Conservation (phyloP, 257 asterid species). For the Forsythia suspensa region DNA sequence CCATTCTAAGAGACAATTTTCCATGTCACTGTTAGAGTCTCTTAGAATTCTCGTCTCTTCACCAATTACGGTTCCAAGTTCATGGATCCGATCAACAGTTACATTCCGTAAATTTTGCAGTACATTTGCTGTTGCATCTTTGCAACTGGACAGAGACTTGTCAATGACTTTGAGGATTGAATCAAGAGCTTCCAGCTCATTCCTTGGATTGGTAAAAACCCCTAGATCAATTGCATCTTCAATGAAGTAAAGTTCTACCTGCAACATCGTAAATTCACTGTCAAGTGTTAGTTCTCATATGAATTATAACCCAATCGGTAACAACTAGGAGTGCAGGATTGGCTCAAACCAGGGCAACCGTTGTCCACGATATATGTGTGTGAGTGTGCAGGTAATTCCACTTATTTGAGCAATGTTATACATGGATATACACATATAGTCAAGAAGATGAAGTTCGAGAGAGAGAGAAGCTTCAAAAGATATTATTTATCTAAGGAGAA, state of each 20-base stretch:
- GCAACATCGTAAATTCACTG: slow-evolving; percentile 30
- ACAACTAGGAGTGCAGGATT: neutral
- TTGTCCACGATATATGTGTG: neutral
- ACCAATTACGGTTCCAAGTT: slow-evolving; percentile 42
- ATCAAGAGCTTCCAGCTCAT: slow-evolving; percentile 83
- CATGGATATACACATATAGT: neutral
- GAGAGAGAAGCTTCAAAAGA: no score
- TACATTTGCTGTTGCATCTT: slow-evolving; percentile 20
- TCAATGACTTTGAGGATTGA: slow-evolving; percentile 54
- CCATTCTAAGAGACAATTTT: slow-evolving; percentile 65
- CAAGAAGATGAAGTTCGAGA: neutral
- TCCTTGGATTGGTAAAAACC: slow-evolving; percentile 60
- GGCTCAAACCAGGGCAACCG: neutral
- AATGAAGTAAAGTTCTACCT: slow-evolving; percentile 80
- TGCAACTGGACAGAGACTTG: slow-evolving; percentile 29
- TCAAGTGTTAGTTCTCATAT: slow-evolving; percentile 12
- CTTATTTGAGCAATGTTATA: neutral
- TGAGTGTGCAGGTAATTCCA: neutral
- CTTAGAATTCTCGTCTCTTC: slow-evolving; percentile 46
- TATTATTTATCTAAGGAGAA: neutral
- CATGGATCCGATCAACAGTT: slow-evolving; percentile 47
- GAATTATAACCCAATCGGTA: neutral
- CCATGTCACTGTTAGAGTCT: slow-evolving; percentile 45
- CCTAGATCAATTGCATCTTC: slow-evolving; percentile 42
- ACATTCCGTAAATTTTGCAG: slow-evolving; percentile 40